Evolutionary conservation across 208 protist species (phyloP).

Genomic region (Phytomonas sp.): DNA sequence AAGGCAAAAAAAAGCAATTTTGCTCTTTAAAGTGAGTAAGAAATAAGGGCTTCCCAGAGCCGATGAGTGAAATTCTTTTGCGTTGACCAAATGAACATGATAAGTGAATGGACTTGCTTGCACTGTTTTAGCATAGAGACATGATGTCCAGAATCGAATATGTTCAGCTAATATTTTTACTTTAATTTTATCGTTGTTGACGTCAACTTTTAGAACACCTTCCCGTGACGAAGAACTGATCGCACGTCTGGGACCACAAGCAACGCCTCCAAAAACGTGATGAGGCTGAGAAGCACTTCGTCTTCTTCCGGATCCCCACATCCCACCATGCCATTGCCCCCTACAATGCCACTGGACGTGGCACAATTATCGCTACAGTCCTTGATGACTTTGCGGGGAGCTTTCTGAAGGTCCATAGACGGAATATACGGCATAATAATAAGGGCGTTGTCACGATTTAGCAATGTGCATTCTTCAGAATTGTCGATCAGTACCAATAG

Average conservation of each 20-base stretch:
- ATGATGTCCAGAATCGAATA: neutral
- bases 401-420: conserved; percentile 9
- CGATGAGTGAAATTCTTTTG: neutral
- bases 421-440: conserved; percentile 76
- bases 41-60: neutral
- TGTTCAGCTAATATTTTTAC: neutral
- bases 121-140: neutral
- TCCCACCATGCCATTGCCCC: conserved; percentile 13
- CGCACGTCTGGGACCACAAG: conserved; percentile 76
- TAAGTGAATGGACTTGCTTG: neutral
- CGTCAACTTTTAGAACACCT: conserved; percentile 23
- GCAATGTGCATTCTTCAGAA: conserved; percentile 61
- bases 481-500: conserved; percentile 86
- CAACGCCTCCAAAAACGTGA: conserved; percentile 69
- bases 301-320: conserved; percentile 32
- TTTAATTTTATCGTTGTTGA: neutral
- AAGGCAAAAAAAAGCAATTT: neutral
- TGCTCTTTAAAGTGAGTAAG: neutral
- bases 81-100: neutral
- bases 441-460: conserved; percentile 75
- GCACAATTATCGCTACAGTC: neutral
- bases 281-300: conserved; percentile 62
- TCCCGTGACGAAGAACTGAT: conserved; percentile 67
- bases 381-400: neutral
- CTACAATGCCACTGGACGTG: neutral